Conservation (phyloP, 139 green algal genomes). For the Chlorella sp. region DNA sequence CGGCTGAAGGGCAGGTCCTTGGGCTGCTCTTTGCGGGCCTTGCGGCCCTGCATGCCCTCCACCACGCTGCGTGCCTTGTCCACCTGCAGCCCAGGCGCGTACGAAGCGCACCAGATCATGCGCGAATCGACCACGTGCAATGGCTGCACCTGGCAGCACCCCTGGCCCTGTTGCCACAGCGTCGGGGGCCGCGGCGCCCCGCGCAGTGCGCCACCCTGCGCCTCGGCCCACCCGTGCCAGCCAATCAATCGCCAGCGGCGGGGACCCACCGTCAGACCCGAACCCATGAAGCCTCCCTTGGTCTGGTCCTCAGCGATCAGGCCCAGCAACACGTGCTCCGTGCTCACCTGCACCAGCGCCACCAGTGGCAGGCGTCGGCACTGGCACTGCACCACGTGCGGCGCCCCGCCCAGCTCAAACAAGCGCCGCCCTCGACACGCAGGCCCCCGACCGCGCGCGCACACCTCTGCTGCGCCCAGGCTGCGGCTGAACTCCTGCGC, state of each 20-base stretch:
- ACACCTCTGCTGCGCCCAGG: conserved; percentile 64
- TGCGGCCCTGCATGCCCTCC: conserved; percentile 16
- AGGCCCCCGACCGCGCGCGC: background rate
- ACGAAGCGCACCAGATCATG: no score
- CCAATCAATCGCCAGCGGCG: background rate
- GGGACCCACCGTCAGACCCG: conserved; percentile 59
- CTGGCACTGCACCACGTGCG: background rate
- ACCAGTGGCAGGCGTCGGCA: background rate
- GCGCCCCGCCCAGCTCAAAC: no score
- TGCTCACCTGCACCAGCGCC: conserved; percentile 59
- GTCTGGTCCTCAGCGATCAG: conserved; percentile 76
- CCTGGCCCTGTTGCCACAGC: background rate
- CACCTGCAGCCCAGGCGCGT: background rate
- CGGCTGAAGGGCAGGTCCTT: conserved; percentile 79
- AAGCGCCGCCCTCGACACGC: background rate
- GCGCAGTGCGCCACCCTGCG: background rate
- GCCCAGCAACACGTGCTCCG: conserved; percentile 89
- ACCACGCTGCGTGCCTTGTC: conserved; percentile 46
- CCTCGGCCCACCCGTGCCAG: background rate
- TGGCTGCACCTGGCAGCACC: background rate
- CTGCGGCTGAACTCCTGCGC: conserved; percentile 74
- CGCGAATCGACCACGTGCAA: no score
- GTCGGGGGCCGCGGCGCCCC: background rate
- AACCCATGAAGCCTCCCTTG: conserved; percentile 74
- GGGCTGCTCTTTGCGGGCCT: background rate